A percentile compares a stretch with the other conserved stretches of the same genome.
Conservation (phyloP, 139 green algal species). For the Microglena sp. region DNA sequence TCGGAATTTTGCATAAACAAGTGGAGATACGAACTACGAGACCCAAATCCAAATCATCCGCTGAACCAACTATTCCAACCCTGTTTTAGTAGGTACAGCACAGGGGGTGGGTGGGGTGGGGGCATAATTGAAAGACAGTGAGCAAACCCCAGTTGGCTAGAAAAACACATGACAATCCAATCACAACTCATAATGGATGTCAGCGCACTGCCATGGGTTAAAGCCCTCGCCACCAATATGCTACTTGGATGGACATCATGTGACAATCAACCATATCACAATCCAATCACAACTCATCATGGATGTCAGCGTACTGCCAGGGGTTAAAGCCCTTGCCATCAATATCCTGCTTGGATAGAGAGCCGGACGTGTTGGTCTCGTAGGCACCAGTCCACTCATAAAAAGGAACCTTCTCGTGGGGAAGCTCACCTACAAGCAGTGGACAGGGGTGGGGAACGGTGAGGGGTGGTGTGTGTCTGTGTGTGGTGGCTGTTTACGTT, state of each 20-base stretch:
- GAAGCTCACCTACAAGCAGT: slow-evolving; percentile 19
- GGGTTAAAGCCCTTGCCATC: slow-evolving; percentile 57
- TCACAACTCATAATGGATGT: slow-evolving; percentile 32
- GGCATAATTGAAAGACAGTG: too few relatives aligned
- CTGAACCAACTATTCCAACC: too few relatives aligned
- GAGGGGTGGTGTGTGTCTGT: background rate
- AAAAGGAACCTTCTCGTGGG: slow-evolving; percentile 25
- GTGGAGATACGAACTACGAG: too few relatives aligned
- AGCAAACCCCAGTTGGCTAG: too few relatives aligned
- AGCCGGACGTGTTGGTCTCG: slow-evolving; percentile 5
- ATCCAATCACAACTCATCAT: slow-evolving; percentile 14
- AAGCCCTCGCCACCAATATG: slow-evolving; percentile 57
- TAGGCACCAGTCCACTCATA: slow-evolving; percentile 28
- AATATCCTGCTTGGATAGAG: slow-evolving; percentile 16
- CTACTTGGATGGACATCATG: background rate
- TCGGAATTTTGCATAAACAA: too few relatives aligned
- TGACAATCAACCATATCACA: too few relatives aligned
- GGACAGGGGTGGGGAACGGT: background rate
- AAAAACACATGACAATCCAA: too few relatives aligned
- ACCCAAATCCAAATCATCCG: too few relatives aligned
- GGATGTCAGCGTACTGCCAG: slow-evolving; percentile 63
- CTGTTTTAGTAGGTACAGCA: too few relatives aligned
- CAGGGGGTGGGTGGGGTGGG: too few relatives aligned
- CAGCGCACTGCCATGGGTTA: slow-evolving; percentile 64
- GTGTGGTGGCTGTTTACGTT: background rate